phyloP scores from a whole-genome alignment of 2,329 filamentous ascomycete species.

The Ophiocordyceps australis region DNA sequence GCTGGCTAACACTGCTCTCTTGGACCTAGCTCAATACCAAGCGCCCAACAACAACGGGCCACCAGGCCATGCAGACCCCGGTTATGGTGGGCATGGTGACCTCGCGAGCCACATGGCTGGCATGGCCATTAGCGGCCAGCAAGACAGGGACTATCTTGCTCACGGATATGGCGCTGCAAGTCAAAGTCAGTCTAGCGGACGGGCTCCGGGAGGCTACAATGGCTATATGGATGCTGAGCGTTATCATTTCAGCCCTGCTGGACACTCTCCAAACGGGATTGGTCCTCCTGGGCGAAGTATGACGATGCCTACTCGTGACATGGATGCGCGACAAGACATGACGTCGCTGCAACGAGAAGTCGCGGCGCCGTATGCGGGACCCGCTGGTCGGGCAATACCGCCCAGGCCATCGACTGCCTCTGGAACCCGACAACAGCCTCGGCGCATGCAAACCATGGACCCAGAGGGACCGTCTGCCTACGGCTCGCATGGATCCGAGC shows the following conservation, averaged over 20 bases:
- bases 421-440: conserved; percentile 31
- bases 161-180: conserved; percentile 13
- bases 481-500: conserved; percentile 11
- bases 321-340: conserved; percentile 19
- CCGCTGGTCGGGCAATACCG: conserved; percentile 24
- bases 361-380: conserved; percentile 26
- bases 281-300: conserved; percentile 36
- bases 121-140: conserved; percentile 14
- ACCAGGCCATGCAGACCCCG: conserved; percentile 5
- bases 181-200: conserved; percentile 9
- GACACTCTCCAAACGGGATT: conserved; percentile 20
- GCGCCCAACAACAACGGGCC: conserved; percentile 9
- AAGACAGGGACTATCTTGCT: conserved; percentile 7
- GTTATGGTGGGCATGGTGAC: conserved; percentile 11
- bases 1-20: too few relatives aligned
- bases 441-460: conserved; percentile 27
- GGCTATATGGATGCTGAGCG: conserved; percentile 3
- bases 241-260: conserved; percentile 9
- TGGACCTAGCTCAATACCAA: too few relatives aligned
- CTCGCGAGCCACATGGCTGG: conserved; percentile 14
- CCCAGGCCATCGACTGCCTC: conserved; percentile 36
- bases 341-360: conserved; percentile 19
- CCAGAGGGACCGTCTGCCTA: conserved; percentile 18
- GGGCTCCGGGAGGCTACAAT: conserved; percentile 8
- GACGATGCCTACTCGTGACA: conserved; percentile 38